Evolutionary conservation across 139 green algal genomes (phyloP).

Genomic region (Tetradesmus lagerheimii): DNA sequence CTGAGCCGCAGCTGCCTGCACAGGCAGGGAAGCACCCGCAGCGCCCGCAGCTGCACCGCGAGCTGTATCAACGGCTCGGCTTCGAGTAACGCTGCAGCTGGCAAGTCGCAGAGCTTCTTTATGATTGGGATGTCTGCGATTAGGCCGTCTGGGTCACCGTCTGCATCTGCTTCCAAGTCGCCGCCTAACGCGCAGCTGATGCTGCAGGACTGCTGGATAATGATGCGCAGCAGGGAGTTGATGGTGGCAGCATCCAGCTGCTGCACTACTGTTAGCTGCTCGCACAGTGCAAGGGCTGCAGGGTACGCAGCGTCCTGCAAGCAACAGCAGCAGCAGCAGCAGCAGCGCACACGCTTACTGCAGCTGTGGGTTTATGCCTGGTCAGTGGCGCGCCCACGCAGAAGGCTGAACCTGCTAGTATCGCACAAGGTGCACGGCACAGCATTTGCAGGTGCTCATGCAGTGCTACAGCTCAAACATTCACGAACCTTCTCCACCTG

Average conservation of each 20-base stretch:
- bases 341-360: not conserved
- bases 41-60: not conserved
- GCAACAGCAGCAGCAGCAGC: not conserved
- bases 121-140: not conserved
- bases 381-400: no score
- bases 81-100: not conserved
- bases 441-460: no score
- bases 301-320: not conserved
- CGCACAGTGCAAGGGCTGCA: not conserved
- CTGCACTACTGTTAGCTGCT: not conserved
- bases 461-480: no score
- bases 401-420: no score
- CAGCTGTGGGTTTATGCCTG: no score
- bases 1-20: not conserved
- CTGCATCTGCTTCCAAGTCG: not conserved
- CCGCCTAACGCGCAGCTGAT: not conserved
- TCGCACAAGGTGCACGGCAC: no score
- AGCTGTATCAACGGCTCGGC: not conserved
- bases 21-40: not conserved
- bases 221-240: not conserved
- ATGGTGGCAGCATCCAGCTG: not conserved
- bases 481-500: no score
- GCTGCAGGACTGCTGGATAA: not conserved
- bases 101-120: not conserved
- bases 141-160: not conserved